Conservation (phyloP, 2,329 filamentous ascomycete species). For the Trichoderma guizhouense region DNA sequence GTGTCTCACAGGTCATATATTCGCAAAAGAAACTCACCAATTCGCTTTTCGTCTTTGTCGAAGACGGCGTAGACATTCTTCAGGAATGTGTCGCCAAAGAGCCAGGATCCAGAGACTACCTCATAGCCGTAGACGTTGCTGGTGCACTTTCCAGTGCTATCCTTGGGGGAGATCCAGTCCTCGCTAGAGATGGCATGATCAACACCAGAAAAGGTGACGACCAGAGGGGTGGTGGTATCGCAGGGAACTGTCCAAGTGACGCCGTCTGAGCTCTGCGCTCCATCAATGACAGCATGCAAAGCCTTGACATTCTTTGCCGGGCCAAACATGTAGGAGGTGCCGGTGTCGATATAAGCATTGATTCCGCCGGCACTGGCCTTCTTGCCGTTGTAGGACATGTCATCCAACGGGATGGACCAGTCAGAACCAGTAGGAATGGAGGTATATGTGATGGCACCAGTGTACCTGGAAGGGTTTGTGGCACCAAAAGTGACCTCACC, state of each 20-base stretch:
- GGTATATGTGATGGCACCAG: slow-evolving; percentile 66
- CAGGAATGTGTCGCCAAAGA: slow-evolving; percentile 81
- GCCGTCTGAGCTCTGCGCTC: slow-evolving; percentile 53
- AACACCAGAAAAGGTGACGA: slow-evolving; percentile 65
- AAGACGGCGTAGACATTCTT: slow-evolving; percentile 90
- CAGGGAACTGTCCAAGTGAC: slow-evolving; percentile 72
- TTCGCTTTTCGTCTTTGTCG: slow-evolving; percentile 64
- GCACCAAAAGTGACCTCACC: slow-evolving; percentile 77
- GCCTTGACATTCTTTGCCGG: slow-evolving; percentile 62
- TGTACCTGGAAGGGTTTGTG: slow-evolving; percentile 63
- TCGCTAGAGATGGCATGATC: slow-evolving; percentile 63
- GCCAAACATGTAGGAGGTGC: slow-evolving; percentile 75
- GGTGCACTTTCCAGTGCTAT: slow-evolving; percentile 49
- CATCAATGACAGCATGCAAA: slow-evolving; percentile 66
- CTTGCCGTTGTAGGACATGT: slow-evolving; percentile 60
- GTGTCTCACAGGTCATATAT: background rate
- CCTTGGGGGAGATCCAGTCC: slow-evolving; percentile 63
- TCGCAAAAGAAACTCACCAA: slow-evolving; percentile 48
- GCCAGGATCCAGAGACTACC: slow-evolving; percentile 65
- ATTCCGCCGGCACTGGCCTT: slow-evolving; percentile 53
- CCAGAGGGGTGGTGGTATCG: slow-evolving; percentile 56
- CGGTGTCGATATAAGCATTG: slow-evolving; percentile 75
- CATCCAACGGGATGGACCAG: slow-evolving; percentile 72
- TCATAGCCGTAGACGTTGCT: slow-evolving; percentile 74
- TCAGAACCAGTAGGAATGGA: slow-evolving; percentile 51